These are phyloP conservation scores for Wickerhamiella kurtzmanii DNA, from an alignment of 805 yeast genomes.

Conservation along the genomic window DNA sequence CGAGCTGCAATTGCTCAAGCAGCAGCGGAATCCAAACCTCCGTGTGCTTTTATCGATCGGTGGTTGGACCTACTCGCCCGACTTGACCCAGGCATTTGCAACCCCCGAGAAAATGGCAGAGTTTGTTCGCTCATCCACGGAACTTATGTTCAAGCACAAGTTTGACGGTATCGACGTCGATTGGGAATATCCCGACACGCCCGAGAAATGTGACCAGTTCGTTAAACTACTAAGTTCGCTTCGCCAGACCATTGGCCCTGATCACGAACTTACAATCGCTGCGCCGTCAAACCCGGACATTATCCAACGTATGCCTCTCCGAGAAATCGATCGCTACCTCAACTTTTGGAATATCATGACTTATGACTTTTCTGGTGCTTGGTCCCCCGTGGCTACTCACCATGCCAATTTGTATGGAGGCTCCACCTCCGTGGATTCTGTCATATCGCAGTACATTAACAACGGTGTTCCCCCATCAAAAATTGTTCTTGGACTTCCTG, in stretches of 20 bases:
- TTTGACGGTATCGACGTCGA: constrained; percentile 90
- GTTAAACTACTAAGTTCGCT: constrained; percentile 32
- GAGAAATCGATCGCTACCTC: constrained; percentile 44
- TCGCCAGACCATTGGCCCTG: constrained; percentile 25
- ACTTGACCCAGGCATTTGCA: constrained; percentile 35
- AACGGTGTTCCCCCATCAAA: constrained; percentile 36
- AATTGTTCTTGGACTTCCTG: constrained; percentile 73
- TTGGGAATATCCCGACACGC: constrained; percentile 73
- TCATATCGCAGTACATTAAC: constrained; percentile 33
- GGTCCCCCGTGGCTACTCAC: constrained; percentile 49
- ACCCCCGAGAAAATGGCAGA: constrained; percentile 28
- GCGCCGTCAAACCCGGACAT: constrained; percentile 52
- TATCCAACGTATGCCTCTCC: constrained; percentile 32
- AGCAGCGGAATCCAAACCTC: constrained; percentile 27
- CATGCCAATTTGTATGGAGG: constrained; percentile 57
- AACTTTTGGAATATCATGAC: constrained; percentile 81
- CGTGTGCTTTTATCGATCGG: constrained; percentile 68
- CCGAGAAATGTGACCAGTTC: constrained; percentile 34
- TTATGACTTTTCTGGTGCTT: constrained; percentile 72
- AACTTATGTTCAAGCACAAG: constrained; percentile 38
- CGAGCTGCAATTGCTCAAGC: constrained; percentile 37
- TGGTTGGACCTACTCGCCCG: constrained; percentile 49
- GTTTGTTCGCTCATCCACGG: constrained; percentile 40
- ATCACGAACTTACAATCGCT: constrained; percentile 52
- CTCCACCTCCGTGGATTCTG: constrained; percentile 35